Evolutionary conservation across 805 yeast species (phyloP), one percentile per base, ranked within the genome.

Genomic region (Saccharomyces eubayanus): DNA sequence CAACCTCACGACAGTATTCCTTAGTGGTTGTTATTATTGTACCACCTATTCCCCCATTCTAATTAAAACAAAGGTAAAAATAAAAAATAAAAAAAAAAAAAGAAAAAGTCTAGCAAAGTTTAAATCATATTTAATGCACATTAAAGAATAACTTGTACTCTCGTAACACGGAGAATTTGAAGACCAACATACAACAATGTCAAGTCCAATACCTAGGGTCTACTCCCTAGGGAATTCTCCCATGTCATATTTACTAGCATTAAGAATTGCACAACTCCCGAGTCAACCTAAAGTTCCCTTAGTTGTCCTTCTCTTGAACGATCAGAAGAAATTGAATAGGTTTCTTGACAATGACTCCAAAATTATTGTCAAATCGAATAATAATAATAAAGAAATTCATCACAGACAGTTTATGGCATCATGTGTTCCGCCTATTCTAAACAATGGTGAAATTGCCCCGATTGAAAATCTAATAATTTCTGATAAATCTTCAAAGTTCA

Each of bases 401-500:
- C 55, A 51, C 11, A 53, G 52, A 3, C 70, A 66, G 51, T 63
- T 64, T 40, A 60, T 65, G 71, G 72, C 72, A 12, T 61, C 72
- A 3, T 61, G 62, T 60, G 55, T 60, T 21, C 59, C 74, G 50
- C 66, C 73, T 14, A 58, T 59, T 6, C 60, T 62, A 46, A 63
- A 72, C 51, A 55, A 68, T 14, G 72, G 68, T 21, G 60, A 61
- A 27, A 28, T 56, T n/a, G 67, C 70, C 1, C 52, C 59, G 0
- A 77, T 84, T 28, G 69, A 72, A 1, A 76, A 83, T 59, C 61
- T 89, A 53, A 73, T 89, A 1, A 76, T 89, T 4, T 70, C 88
- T 20, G 86, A 89, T 8, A 52, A 53, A 11, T 85, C 83, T 63
- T 75, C 85, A 0, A 76, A 78, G 56, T 79, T 80, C 53, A 78